Conservation (phyloP, 179 eudicot species). For the Carnegiea gigantea region DNA sequence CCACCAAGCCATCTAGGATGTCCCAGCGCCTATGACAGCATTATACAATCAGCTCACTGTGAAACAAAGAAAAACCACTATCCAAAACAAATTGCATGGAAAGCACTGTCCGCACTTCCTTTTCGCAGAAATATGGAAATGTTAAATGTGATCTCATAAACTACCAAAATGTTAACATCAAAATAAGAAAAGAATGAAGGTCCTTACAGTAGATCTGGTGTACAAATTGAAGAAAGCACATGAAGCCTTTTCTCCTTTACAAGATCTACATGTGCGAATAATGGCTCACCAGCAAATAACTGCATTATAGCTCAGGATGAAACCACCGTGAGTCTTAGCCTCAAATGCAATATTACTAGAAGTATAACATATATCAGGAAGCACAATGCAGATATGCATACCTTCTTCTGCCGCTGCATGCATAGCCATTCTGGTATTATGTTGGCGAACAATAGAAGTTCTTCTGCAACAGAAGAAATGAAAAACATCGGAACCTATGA, state of each 20-base stretch:
- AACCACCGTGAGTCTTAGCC: not conserved
- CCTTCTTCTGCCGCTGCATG: conserved; percentile 74
- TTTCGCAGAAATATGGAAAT: not conserved
- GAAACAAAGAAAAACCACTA: not conserved
- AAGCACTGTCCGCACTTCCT: not conserved
- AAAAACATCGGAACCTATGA: conserved; percentile 74
- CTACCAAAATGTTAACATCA: not conserved
- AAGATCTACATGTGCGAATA: conserved; percentile 75
- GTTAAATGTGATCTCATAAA: not conserved
- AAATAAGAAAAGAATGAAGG: conserved; percentile 13
- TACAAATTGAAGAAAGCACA: conserved; percentile 54
- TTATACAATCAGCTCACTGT: not conserved
- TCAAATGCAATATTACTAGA: not conserved
- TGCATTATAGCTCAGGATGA: conserved; percentile 34
- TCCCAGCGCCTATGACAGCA: not conserved
- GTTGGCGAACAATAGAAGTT: conserved; percentile 62
- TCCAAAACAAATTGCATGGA: not conserved
- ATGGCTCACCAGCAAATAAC: conserved; percentile 75
- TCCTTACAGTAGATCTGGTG: conserved; percentile 65
- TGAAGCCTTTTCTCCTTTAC: conserved; percentile 70
- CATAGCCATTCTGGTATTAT: conserved; percentile 89
- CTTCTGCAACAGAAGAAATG: conserved; percentile 81
- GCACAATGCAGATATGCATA: conserved; percentile 23
- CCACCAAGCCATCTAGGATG: no score
- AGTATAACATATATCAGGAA: not conserved